These are phyloP conservation scores for Hibiscus syriacus DNA, from an alignment of 345 rosid genomes.

Conservation along the genomic window DNA sequence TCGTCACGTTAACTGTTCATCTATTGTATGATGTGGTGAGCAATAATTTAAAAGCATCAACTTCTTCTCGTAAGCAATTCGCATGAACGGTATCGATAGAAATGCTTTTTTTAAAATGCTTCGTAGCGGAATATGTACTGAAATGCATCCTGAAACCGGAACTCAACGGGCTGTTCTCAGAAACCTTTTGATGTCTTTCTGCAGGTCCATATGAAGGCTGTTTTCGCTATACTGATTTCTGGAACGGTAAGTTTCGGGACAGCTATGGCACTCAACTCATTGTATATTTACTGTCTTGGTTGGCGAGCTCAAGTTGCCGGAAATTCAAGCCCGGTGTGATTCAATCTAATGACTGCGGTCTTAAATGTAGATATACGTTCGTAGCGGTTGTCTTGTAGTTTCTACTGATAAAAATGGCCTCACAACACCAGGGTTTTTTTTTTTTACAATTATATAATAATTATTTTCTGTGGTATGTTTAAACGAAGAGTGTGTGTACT, in stretches of 20 bases:
- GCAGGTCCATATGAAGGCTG: conserved; percentile 66
- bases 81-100: not conserved
- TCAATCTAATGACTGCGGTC: not conserved
- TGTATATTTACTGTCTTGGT: conserved; percentile 40
- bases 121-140: not conserved
- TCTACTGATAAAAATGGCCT: no score
- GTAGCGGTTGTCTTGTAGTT: no score
- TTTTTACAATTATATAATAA: no score
- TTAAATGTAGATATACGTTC: not conserved
- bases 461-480: no score
- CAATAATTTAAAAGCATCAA: not conserved
- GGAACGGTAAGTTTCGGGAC: conserved; percentile 70
- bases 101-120: not conserved
- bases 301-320: conserved; percentile 36
- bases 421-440: no score
- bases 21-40: conserved; percentile 57
- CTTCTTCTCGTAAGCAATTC: not conserved
- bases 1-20: conserved; percentile 57
- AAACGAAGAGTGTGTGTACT: no score
- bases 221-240: conserved; percentile 54
- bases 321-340: conserved; percentile 44
- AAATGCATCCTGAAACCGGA: not conserved
- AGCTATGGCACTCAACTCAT: conserved; percentile 64
- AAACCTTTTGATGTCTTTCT: not conserved
- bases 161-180: not conserved